Conservation (phyloP, 2,329 filamentous ascomycete species). For the Epichloe festucae region DNA sequence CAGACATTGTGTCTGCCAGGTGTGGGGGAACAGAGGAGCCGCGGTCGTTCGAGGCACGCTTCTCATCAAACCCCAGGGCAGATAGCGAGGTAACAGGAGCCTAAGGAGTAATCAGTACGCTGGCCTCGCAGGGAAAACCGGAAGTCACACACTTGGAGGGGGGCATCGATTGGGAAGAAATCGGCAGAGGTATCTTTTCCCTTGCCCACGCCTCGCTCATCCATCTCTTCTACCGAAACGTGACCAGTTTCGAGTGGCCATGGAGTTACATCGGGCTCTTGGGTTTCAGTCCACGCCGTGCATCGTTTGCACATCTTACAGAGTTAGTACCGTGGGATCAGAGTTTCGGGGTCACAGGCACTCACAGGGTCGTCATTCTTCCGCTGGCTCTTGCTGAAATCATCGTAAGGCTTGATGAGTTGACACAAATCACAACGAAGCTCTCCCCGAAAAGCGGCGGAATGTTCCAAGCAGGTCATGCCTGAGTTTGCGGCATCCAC, state of each 20-base stretch:
- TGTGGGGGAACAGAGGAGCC: constrained; percentile 1
- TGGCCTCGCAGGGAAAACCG: neutral
- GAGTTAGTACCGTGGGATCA: neutral
- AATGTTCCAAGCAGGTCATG: constrained; percentile 25
- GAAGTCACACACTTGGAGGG: constrained; percentile 9
- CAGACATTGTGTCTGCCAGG: neutral
- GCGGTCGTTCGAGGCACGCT: neutral
- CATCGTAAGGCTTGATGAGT: constrained; percentile 12
- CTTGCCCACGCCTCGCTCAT: constrained; percentile 6
- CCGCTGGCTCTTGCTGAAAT: constrained; percentile 19
- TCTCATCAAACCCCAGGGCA: constrained; percentile 11
- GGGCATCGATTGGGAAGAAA: constrained; percentile 14
- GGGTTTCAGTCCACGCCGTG: constrained; percentile 22
- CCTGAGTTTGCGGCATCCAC: constrained; percentile 20
- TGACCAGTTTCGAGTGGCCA: constrained; percentile 20
- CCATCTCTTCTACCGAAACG: constrained; percentile 18
- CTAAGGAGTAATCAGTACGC: constrained; percentile 10
- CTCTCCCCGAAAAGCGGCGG: constrained; percentile 12
- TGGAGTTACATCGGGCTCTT: constrained; percentile 21
- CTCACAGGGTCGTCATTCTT: constrained; percentile 18
- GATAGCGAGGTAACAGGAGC: constrained; percentile 14
- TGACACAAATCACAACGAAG: constrained; percentile 20
- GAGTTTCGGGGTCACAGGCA: neutral
- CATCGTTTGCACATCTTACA: constrained; percentile 22
- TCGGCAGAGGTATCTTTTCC: constrained; percentile 8